A percentile compares a stretch with the other conserved stretches of the same genome.
phyloP scores from a whole-genome alignment of 1,139 yeast genomes.

The Blastobotrys arbuscula region DNA sequence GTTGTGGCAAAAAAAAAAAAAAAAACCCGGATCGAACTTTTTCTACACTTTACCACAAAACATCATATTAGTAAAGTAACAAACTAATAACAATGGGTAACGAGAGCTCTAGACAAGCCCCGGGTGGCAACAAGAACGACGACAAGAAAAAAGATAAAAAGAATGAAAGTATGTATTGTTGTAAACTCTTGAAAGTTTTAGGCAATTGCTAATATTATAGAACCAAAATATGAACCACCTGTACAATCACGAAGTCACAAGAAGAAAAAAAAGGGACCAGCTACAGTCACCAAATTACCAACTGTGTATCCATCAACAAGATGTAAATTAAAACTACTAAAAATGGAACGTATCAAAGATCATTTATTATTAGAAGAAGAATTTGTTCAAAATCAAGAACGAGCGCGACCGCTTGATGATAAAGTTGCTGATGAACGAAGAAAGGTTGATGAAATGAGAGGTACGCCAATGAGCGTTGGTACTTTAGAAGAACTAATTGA shows the following conservation, averaged over 20 bases:
- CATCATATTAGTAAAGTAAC: neutral
- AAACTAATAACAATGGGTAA: conserved; percentile 50
- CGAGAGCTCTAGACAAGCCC: conserved; percentile 69
- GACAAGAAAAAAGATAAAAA: conserved; percentile 61
- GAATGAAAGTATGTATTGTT: conserved; percentile 30
- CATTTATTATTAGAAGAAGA: conserved; percentile 93
- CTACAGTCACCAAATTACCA: conserved; percentile 81
- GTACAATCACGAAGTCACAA: conserved; percentile 91
- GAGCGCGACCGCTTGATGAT: conserved; percentile 92
- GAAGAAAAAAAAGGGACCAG: conserved; percentile 78
- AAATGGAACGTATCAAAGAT: conserved; percentile 95
- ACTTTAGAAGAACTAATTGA: conserved; percentile 95
- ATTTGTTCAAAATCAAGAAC: conserved; percentile 91
- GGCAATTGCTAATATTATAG: conserved; percentile 31
- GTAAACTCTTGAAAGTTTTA: neutral
- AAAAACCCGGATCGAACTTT: neutral
- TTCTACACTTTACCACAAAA: neutral
- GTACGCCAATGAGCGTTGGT: conserved; percentile 95
- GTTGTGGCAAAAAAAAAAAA: neutral
- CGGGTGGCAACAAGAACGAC: conserved; percentile 30
- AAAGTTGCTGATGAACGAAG: conserved; percentile 94
- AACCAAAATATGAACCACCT: conserved; percentile 97
- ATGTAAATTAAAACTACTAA: conserved; percentile 81
- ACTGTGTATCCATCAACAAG: conserved; percentile 87
- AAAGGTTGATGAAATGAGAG: conserved; percentile 91